These are phyloP conservation scores for Aspergillus sp. DNA, from an alignment of 2,329 filamentous ascomycete genomes.

Conservation along the genomic window DNA sequence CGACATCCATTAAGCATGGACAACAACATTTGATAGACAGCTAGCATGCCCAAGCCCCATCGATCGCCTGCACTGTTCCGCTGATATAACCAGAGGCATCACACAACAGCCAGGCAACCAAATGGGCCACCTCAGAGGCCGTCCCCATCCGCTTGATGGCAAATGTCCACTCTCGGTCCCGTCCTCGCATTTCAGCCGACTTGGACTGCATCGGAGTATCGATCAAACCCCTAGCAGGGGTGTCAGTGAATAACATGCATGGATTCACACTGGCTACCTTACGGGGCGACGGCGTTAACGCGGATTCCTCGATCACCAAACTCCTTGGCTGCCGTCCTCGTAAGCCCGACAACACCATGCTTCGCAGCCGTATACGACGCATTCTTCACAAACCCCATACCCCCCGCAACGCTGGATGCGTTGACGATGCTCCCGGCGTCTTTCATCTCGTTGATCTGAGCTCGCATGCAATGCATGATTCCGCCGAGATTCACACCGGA, in stretches of 20 bases:
- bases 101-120: background rate
- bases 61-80: background rate
- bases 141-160: background rate
- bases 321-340: conserved; percentile 37
- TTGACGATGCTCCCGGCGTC: conserved; percentile 35
- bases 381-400: background rate
- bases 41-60: background rate
- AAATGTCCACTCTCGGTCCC: background rate
- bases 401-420: conserved; percentile 1
- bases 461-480: conserved; percentile 17
- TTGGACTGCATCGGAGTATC: background rate
- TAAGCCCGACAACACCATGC: conserved; percentile 45
- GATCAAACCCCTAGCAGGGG: background rate
- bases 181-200: background rate
- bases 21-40: too few relatives aligned
- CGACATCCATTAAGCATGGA: too few relatives aligned
- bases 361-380: conserved; percentile 45
- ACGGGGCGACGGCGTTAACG: conserved; percentile 25
- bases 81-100: background rate
- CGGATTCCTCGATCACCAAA: conserved; percentile 27
- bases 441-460: conserved; percentile 15
- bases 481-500: conserved; percentile 13
- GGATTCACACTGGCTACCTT: background rate
- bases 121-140: background rate
- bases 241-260: background rate